phyloP scores from a whole-genome alignment of 257 asterid genomes.

The Craterostigma plantagineum region DNA sequence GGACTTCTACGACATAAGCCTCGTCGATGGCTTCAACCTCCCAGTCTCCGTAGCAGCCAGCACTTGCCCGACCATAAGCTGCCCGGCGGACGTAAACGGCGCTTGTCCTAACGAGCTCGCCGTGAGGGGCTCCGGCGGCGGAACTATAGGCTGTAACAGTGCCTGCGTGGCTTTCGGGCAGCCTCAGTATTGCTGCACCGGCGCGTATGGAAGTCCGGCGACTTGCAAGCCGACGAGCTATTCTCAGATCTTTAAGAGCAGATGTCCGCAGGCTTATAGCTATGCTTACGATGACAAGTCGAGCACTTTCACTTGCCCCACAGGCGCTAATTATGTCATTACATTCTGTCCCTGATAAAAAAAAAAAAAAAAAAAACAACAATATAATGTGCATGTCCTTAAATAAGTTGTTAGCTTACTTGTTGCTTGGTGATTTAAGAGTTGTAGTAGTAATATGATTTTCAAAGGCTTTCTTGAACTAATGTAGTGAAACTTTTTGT shows the following conservation, averaged over 20 bases:
- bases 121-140: slow-evolving; percentile 5
- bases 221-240: slow-evolving; percentile 23
- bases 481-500: no score
- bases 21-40: slow-evolving; percentile 37
- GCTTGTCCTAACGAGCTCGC: slow-evolving; percentile 21
- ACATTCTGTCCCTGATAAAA: slow-evolving; percentile 24
- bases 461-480: no score
- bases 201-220: slow-evolving; percentile 11
- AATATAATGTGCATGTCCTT: no score
- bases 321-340: slow-evolving; percentile 16
- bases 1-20: slow-evolving; percentile 32
- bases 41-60: slow-evolving; percentile 16
- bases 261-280: slow-evolving; percentile 41
- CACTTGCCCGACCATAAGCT: slow-evolving; percentile 9
- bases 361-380: no score
- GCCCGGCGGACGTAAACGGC: slow-evolving; percentile 14
- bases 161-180: slow-evolving; percentile 24
- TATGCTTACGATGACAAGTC: slow-evolving; percentile 36
- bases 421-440: no score
- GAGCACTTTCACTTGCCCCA: slow-evolving; percentile 29
- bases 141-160: slow-evolving; percentile 28
- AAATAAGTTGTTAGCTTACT: no score
- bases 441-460: no score
- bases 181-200: slow-evolving; percentile 35
- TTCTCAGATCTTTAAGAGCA: slow-evolving; percentile 19